phyloP scores from a whole-genome alignment of 2,329 filamentous ascomycete species.

The Simplicillium sp. region DNA sequence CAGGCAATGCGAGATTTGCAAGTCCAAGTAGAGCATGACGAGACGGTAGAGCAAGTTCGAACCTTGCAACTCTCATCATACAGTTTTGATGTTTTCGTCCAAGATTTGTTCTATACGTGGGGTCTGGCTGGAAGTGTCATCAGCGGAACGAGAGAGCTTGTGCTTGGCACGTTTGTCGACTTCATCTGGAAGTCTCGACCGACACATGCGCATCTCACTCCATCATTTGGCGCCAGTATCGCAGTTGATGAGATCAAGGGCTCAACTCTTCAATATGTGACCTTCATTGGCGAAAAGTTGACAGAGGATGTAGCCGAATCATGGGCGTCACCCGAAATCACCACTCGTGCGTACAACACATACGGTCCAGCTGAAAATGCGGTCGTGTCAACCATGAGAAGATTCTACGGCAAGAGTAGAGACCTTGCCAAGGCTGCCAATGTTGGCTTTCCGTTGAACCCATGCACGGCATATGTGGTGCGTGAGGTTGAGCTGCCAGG shows the following conservation, averaged over 20 bases:
- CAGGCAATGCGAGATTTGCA: slow-evolving; percentile 20
- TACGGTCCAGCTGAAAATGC: slow-evolving; percentile 17
- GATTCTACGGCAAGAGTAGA: slow-evolving; percentile 11
- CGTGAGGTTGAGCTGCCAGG: slow-evolving; percentile 2
- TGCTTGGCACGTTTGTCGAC: slow-evolving; percentile 44
- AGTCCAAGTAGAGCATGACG: slow-evolving; percentile 1
- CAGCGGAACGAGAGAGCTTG: slow-evolving; percentile 42
- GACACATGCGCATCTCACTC: slow-evolving; percentile 53
- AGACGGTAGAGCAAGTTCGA: slow-evolving; percentile 14
- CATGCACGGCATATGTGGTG: slow-evolving; percentile 12
- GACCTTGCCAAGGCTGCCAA: slow-evolving; percentile 13
- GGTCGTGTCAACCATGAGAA: slow-evolving; percentile 17
- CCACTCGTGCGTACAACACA: slow-evolving; percentile 13
- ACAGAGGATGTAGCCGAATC: slow-evolving; percentile 44
- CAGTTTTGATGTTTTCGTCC: slow-evolving; percentile 37
- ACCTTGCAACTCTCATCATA: slow-evolving; percentile 26
- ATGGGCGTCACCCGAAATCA: slow-evolving; percentile 37
- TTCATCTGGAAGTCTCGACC: slow-evolving; percentile 37
- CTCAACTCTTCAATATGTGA: slow-evolving; percentile 42
- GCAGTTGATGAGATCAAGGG: slow-evolving; percentile 23
- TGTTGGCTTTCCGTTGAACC: slow-evolving; percentile 14
- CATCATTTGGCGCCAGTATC: slow-evolving; percentile 49
- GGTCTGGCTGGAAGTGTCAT: slow-evolving; percentile 50
- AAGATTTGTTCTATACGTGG: slow-evolving; percentile 57
- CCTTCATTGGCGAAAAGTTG: slow-evolving; percentile 53